Evolutionary conservation across 805 yeast genomes (phyloP).

Genomic region (Wickerhamomyces chaumierensis): DNA sequence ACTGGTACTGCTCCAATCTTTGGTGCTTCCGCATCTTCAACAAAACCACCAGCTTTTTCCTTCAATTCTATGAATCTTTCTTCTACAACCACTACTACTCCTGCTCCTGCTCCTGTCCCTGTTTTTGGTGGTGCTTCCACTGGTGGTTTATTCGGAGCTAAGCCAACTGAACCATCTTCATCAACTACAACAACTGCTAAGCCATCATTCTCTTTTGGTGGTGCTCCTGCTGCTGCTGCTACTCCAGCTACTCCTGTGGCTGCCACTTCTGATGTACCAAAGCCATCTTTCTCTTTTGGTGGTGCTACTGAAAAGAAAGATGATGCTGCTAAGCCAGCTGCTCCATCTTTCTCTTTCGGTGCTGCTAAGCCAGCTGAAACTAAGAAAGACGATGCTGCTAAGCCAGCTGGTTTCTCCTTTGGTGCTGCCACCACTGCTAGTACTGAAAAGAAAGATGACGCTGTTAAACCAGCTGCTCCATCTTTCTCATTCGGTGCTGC

Average conservation of each 20-base stretch:
- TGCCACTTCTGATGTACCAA: no score
- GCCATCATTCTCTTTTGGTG: constrained; percentile 3
- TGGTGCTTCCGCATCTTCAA: no score
- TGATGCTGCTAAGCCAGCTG: constrained; percentile 4
- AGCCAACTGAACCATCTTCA: neutral
- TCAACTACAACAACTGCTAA: neutral
- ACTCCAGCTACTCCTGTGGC: no score
- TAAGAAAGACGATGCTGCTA: constrained; percentile 5
- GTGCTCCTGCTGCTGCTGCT: constrained; percentile 3
- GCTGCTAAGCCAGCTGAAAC: constrained; percentile 7
- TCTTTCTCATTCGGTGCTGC: constrained; percentile 20
- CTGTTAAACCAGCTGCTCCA: constrained; percentile 4
- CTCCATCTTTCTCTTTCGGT: constrained; percentile 22
- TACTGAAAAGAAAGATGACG: constrained; percentile 9
- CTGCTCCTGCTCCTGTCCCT: constrained; percentile 3
- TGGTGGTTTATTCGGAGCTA: constrained; percentile 1
- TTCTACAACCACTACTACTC: constrained; percentile 3
- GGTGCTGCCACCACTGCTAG: constrained; percentile 7
- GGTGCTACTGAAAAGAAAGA: constrained; percentile 9
- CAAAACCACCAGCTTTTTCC: no score
- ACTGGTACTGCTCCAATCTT: no score
- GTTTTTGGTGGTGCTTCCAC: constrained; percentile 1
- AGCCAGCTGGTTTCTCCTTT: constrained; percentile 14
- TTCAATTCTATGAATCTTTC: no score
- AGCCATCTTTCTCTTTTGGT: constrained; percentile 17